Conservation (phyloP, 1,284 basidiomycete species). For the Coniferiporia weirii region DNA sequence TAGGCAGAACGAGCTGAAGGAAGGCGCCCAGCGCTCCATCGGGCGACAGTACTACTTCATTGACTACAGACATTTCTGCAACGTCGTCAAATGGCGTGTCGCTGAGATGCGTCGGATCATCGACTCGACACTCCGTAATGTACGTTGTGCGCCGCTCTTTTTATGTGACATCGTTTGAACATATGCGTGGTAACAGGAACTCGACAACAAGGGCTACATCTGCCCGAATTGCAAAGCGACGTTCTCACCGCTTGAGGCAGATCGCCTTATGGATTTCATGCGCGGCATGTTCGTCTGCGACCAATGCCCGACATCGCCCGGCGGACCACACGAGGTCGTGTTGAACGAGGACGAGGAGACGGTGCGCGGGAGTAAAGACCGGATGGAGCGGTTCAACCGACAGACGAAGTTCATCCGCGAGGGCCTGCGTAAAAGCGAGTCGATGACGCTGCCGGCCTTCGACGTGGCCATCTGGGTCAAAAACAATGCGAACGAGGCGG, state of each 20-base stretch:
- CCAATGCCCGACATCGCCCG: constrained; percentile 38
- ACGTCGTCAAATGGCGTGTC: constrained; percentile 96
- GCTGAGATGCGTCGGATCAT: constrained; percentile 92
- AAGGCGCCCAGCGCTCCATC: constrained; percentile 74
- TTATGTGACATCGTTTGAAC: not conserved
- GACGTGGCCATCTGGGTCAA: constrained; percentile 80
- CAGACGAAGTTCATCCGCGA: constrained; percentile 87
- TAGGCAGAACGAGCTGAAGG: constrained; percentile 82
- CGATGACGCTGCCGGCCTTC: constrained; percentile 82
- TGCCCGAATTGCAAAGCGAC: constrained; percentile 86
- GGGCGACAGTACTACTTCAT: constrained; percentile 93
- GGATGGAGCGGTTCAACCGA: constrained; percentile 92
- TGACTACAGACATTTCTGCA: constrained; percentile 92
- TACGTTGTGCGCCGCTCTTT: constrained; percentile 30
- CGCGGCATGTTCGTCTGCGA: constrained; percentile 69
- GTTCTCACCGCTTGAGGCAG: constrained; percentile 84
- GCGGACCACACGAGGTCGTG: constrained; percentile 74
- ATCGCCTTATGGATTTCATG: constrained; percentile 71
- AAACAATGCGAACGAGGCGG: constrained; percentile 54
- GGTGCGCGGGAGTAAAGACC: constrained; percentile 80
- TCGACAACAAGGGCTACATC: constrained; percentile 94
- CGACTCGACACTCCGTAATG: constrained; percentile 82
- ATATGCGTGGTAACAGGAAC: constrained; percentile 52
- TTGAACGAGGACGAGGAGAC: constrained; percentile 91
- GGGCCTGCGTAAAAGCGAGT: constrained; percentile 83